Evolutionary conservation across 768 basidiomycete genomes (phyloP), one percentile per base, ranked within the genome.

Genomic region (Russula griseocarnosa): DNA sequence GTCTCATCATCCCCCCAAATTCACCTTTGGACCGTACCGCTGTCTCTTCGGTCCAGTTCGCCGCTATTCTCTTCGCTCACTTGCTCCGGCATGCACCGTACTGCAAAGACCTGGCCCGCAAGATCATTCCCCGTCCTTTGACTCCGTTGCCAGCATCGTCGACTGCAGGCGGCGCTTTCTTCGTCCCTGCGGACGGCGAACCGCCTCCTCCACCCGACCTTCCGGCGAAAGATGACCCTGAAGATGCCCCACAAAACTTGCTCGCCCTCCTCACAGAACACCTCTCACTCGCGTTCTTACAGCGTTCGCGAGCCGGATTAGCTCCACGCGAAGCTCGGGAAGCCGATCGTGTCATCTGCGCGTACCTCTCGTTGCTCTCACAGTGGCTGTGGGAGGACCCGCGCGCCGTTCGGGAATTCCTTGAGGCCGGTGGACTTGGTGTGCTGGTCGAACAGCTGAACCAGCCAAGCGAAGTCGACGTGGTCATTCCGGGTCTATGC

Each of bases 321-420:
- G 86, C 86, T 6, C 85, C 85, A 44, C 79, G 80, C 51, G 92
- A 95, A 69, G 81, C 84, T 16, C 79, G 88, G 55, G 95, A 97
- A 70, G 98, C 94, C 93, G 93, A 94, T 66, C 81, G 93, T 63
- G 78, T 96, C 53, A 86, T 94, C 70, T 86, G 92, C 9, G 90
- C 87, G 0, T 96, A 98, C 71, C 78, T 98, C 40, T 83, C 84
- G 54, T 74, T 97, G 59, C 79, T 99, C 36, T 81, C 85, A 5
- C 92, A 94, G 66, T 99, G 97, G 97, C 79, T 97, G 8, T 99
- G 95, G 95, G 96, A 98, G 70, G 95, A 97, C 70, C 86, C 94
- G 0, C 83, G 80, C 58, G 87, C 90, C 0, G 93, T 97, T 57
- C 81, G 86, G 65, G 94, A 92, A 71, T 96, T 98, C 71, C 78